A percentile compares a stretch with the other conserved stretches of the same genome.
phyloP scores from a whole-genome alignment of 1,139 yeast genomes.

The Blastobotrys indianensis region DNA sequence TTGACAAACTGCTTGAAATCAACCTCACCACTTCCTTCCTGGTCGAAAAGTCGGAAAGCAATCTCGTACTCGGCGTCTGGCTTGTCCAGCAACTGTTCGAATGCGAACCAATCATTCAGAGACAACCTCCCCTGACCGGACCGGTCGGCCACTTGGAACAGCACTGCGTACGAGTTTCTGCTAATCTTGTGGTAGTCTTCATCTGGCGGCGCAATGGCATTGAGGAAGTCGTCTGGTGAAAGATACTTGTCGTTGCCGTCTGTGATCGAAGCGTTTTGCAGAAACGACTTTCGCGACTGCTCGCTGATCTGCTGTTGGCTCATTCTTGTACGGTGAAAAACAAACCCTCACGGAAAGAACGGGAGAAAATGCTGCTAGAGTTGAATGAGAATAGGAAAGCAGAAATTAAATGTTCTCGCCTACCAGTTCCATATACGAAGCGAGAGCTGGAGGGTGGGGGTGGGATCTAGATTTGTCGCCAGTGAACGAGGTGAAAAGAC shows the following conservation, averaged over 20 bases:
- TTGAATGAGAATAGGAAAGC: too few species aligned
- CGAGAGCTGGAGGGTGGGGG: too few species aligned
- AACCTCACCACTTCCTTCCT: constrained; percentile 36
- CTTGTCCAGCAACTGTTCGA: constrained; percentile 35
- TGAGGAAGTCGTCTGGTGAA: constrained; percentile 41
- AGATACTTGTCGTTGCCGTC: constrained; percentile 42
- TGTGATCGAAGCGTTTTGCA: constrained; percentile 22
- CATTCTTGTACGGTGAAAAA: neutral
- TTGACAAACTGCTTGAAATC: constrained; percentile 38
- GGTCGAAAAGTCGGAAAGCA: constrained; percentile 40
- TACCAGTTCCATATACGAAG: too few species aligned
- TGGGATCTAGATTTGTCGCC: too few species aligned
- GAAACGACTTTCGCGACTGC: constrained; percentile 20
- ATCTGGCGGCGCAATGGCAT: constrained; percentile 40
- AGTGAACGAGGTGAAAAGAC: too few species aligned
- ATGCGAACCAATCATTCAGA: constrained; percentile 38
- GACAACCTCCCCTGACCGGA: constrained; percentile 31
- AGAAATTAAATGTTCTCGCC: too few species aligned
- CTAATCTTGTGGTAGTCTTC: constrained; percentile 40
- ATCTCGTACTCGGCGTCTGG: constrained; percentile 47
- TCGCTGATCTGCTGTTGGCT: constrained; percentile 9
- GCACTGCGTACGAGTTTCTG: constrained; percentile 40
- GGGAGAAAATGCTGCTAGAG: too few species aligned
- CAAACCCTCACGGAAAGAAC: neutral
- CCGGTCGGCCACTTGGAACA: constrained; percentile 41